Evolutionary conservation across 345 rosid genomes (phyloP), one percentile per base, ranked within the genome.

Genomic region (Gossypium longicalyx): DNA sequence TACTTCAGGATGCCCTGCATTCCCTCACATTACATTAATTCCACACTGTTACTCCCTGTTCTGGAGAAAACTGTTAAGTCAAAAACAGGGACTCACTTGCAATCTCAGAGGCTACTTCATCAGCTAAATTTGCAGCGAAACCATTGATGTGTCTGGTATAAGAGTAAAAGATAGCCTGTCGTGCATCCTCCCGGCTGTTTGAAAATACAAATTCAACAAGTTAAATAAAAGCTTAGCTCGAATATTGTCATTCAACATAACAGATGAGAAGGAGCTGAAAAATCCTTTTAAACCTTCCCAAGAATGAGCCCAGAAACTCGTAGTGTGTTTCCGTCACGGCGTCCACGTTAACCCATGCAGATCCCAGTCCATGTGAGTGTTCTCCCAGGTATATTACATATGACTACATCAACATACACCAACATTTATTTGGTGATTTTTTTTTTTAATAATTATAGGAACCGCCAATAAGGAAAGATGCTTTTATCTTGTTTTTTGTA

Each of bases 81-180:
- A 7, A 54, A 38, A 67, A 19, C 1, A 17, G 4, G 22, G 41
- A 48, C 82, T 78, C 71, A 91, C 98, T 67, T 27, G 94, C 87
- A 60, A 93, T 78, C 58, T 75, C 49, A 44, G 78, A 81, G 2
- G 97, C 97, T 12, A 84, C 87, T 20, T 80, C 80, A 1, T 89
- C 91, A 2, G 87, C 87, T 3, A 94, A 80, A n/a, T 72, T 74
- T 2, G 98, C 97, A 49, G 97, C 87, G 12, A 94, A 94, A 20
- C 97, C 98, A 20, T 94, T 92, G 82, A 94, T 89, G 79, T 94
- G 85, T 57, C 84, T 86, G 16, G 85, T 82, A 84, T 92, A 94
- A 4, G 97, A 94, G 78, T 88, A 89, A 68, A 88, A 87, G 41
- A 94, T 88, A 25, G 88, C 83, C 6, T 87, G 82, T 73, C 59